Conservation (phyloP, 768 basidiomycete species). For the Leccinum fibrillosum region DNA sequence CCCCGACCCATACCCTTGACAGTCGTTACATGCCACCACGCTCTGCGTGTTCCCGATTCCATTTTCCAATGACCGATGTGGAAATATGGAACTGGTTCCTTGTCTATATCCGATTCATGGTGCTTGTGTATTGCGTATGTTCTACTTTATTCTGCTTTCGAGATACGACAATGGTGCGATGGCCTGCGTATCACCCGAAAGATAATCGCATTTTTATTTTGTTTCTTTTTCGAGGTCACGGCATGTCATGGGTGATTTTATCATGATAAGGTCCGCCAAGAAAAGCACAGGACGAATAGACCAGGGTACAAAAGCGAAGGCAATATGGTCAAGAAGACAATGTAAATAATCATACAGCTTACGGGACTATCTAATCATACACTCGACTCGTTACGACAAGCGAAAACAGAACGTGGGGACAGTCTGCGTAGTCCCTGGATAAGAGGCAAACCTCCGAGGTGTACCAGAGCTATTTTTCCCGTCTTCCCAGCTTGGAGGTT, state of each 20-base stretch:
- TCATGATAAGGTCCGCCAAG: background rate
- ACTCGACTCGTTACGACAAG: slow-evolving; percentile 14
- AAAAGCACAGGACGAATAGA: background rate
- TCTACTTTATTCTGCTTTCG: slow-evolving; percentile 30
- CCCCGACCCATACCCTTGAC: slow-evolving; percentile 28
- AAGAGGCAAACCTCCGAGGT: background rate
- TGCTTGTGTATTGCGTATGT: slow-evolving; percentile 29
- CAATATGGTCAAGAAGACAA: slow-evolving; percentile 12
- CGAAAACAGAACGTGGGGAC: background rate
- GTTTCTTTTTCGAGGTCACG: background rate
- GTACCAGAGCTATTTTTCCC: slow-evolving; percentile 35
- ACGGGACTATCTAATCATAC: slow-evolving; percentile 22
- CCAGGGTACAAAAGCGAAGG: background rate
- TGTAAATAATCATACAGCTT: background rate
- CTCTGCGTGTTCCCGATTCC: slow-evolving; percentile 12
- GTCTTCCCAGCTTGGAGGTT: slow-evolving; percentile 44
- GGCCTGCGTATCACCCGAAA: slow-evolving; percentile 11
- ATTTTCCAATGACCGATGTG: slow-evolving; percentile 2
- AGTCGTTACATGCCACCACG: slow-evolving; percentile 25
- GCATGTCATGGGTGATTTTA: background rate
- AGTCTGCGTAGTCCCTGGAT: background rate
- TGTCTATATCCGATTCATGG: slow-evolving; percentile 25
- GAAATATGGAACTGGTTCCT: slow-evolving; percentile 14
- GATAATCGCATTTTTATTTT: slow-evolving; percentile 24
- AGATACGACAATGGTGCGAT: slow-evolving; percentile 7